These are phyloP conservation scores for Austropuccinia psidii DNA, from an alignment of 1,284 basidiomycete species.

Conservation along the genomic window DNA sequence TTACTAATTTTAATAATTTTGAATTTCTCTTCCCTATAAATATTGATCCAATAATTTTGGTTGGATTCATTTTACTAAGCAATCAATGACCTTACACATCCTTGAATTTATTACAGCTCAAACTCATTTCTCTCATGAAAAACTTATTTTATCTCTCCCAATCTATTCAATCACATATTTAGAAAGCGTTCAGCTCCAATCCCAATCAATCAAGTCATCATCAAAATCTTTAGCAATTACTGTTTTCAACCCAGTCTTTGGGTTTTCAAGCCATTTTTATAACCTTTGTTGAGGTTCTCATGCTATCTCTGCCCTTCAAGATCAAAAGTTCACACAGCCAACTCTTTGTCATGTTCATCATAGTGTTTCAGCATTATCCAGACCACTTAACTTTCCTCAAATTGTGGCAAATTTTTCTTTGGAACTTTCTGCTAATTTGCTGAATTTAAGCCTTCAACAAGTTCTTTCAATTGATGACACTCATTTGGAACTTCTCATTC, in stretches of 20 bases:
- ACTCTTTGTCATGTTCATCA: conserved; percentile 1
- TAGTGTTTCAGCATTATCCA: conserved; percentile 9
- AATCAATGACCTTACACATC: conserved; percentile 21
- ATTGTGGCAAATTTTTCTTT: conserved; percentile 9
- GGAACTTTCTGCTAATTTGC: background rate
- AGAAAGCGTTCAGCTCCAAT: too few species aligned
- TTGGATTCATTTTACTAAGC: background rate
- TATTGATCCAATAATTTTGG: background rate
- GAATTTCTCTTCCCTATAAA: too few species aligned
- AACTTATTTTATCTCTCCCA: background rate
- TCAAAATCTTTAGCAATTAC: background rate
- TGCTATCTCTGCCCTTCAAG: background rate
- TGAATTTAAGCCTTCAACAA: background rate
- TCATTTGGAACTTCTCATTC: background rate
- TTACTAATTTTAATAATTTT: background rate
- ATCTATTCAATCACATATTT: too few species aligned
- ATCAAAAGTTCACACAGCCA: too few species aligned
- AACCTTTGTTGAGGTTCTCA: background rate
- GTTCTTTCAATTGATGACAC: background rate
- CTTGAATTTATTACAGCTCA: too few species aligned
- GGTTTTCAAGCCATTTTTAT: conserved; percentile 2
- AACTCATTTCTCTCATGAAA: background rate
- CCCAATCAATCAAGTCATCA: too few species aligned
- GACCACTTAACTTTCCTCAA: background rate
- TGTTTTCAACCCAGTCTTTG: conserved; percentile 10